Evolutionary conservation across 805 yeast species (phyloP).

Genomic region (Candida patagonica): DNA sequence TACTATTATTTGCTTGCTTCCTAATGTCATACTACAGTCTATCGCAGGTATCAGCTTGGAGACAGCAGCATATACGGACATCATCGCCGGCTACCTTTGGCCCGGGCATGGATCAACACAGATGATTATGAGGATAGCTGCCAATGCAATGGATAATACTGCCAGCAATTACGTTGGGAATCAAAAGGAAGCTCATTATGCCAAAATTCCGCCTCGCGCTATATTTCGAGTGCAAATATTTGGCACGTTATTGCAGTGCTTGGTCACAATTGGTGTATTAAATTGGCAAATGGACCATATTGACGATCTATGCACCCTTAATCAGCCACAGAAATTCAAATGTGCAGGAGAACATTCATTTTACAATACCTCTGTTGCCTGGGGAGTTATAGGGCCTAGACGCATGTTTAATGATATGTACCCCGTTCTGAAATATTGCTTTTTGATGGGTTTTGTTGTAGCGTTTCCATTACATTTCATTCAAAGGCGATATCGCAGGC

Average conservation of each 20-base stretch:
- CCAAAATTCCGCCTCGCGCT: constrained; percentile 22
- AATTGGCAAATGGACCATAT: constrained; percentile 27
- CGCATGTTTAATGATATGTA: constrained; percentile 31
- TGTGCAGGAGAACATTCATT: constrained; percentile 37
- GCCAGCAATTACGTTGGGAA: constrained; percentile 47
- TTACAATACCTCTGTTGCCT: constrained; percentile 34
- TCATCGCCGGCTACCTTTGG: constrained; percentile 53
- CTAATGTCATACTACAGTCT: constrained; percentile 52
- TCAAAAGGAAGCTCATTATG: constrained; percentile 52
- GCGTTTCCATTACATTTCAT: neutral
- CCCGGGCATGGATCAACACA: constrained; percentile 52
- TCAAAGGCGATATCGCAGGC: neutral
- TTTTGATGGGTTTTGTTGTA: constrained; percentile 19
- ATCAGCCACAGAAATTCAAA: constrained; percentile 26
- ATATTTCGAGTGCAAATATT: constrained; percentile 21
- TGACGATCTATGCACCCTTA: constrained; percentile 22
- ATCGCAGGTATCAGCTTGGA: constrained; percentile 50
- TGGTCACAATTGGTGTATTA: constrained; percentile 25
- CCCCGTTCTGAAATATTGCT: constrained; percentile 40
- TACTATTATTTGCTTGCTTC: constrained; percentile 48
- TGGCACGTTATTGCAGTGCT: constrained; percentile 20
- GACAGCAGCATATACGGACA: constrained; percentile 51
- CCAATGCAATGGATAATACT: constrained; percentile 48
- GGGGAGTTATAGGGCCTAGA: constrained; percentile 41
- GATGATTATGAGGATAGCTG: constrained; percentile 51